A percentile compares a stretch with the other conserved stretches of the same genome.
These are phyloP conservation scores for Ceratobasidium sp. DNA, from an alignment of 1,284 basidiomycete species.

Conservation along the genomic window DNA sequence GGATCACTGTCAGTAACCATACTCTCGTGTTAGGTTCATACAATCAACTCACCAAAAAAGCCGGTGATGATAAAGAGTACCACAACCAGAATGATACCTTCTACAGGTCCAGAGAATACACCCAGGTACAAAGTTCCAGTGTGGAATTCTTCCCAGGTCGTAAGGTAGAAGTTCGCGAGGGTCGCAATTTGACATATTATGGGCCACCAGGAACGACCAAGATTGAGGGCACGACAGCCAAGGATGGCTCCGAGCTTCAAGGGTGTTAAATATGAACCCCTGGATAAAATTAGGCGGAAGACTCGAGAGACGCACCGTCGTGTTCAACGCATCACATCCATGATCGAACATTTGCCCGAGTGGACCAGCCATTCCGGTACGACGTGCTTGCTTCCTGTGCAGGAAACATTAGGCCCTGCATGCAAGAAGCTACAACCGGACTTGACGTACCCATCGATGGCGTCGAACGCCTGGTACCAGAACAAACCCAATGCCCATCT, in stretches of 20 bases:
- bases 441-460: slow-evolving; percentile 79
- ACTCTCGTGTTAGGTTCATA: too few species aligned
- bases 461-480: slow-evolving; percentile 90
- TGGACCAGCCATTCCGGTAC: slow-evolving; percentile 96
- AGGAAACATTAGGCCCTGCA: slow-evolving; percentile 46
- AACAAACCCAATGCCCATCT: slow-evolving; percentile 94
- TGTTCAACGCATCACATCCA: slow-evolving; percentile 94
- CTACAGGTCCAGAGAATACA: slow-evolving; percentile 95
- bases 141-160: slow-evolving; percentile 98
- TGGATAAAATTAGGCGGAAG: slow-evolving; percentile 43
- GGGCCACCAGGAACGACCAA: slow-evolving; percentile 96
- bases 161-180: slow-evolving; percentile 93
- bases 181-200: slow-evolving; percentile 87
- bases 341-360: slow-evolving; percentile 98
- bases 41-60: slow-evolving; percentile 66
- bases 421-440: background rate
- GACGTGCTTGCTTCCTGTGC: slow-evolving; percentile 89
- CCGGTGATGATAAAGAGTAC: slow-evolving; percentile 83
- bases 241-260: slow-evolving; percentile 84
- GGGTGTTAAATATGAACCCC: slow-evolving; percentile 27
- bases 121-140: slow-evolving; percentile 91
- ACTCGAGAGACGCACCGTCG: slow-evolving; percentile 69
- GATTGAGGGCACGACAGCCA: slow-evolving; percentile 84
- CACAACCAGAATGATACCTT: slow-evolving; percentile 92
- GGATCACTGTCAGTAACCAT: background rate